Conservation (phyloP, 1,284 basidiomycete genomes). For the Veloboletus limbatus region DNA sequence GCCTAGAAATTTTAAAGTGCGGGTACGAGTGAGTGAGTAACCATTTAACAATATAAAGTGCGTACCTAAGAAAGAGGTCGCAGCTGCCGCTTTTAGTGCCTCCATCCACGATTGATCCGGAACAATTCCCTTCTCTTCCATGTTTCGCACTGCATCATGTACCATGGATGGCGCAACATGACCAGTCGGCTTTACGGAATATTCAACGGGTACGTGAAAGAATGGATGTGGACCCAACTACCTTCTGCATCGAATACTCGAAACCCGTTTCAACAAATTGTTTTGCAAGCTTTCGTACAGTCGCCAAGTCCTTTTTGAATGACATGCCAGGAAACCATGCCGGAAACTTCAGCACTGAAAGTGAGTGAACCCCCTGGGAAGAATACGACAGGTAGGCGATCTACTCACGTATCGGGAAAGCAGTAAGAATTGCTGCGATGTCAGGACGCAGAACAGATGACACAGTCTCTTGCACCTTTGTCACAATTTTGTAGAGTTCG, state of each 20-base stretch:
- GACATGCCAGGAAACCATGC: constrained; percentile 16
- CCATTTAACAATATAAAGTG: background rate
- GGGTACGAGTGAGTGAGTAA: background rate
- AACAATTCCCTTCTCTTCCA: background rate
- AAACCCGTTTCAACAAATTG: constrained; percentile 9
- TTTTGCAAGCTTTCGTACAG: background rate
- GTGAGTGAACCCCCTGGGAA: background rate
- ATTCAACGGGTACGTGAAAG: background rate
- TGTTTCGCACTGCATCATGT: constrained; percentile 3
- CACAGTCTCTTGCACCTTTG: constrained; percentile 1
- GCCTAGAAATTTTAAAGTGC: background rate
- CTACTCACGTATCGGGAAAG: constrained; percentile 14
- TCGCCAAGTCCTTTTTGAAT: constrained; percentile 3
- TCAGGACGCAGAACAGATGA: constrained; percentile 3
- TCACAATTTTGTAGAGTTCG: constrained; percentile 2
- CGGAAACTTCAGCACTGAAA: constrained; percentile 9
- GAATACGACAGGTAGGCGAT: too few relatives aligned
- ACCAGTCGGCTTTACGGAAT: background rate
- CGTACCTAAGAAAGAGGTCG: constrained; percentile 14
- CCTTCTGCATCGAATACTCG: constrained; percentile 3
- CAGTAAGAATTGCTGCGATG: background rate
- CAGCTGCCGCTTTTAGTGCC: constrained; percentile 12
- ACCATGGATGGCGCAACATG: constrained; percentile 11
- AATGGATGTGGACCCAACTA: background rate
- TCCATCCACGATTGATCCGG: background rate